Evolutionary conservation across 257 asterid genomes (phyloP), one percentile per base, ranked within the genome.

Genomic region (Striga asiatica): DNA sequence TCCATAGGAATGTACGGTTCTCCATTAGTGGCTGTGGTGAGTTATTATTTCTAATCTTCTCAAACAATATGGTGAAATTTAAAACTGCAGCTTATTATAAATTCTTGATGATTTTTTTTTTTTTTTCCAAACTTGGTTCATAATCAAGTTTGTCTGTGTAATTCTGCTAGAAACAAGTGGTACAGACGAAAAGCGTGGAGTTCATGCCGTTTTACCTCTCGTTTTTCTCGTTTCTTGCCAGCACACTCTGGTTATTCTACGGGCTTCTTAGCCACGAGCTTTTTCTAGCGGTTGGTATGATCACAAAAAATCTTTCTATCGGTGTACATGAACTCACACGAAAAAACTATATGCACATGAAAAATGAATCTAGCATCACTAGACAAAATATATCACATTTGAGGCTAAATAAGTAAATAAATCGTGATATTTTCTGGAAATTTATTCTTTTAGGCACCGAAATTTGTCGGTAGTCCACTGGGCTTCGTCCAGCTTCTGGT

Each of bases 131-230:
- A n/a, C n/a, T n/a, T 35, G 42, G 6, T 5, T 1, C n/a, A 32
- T 32, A 11, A 32, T 32, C 1, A 32, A 5, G 10, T 1, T 6
- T 5, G 38, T 5, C 38, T 5, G 6, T 6, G 10, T 5, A 5
- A 32, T 11, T 6, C 38, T 5, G 6, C 9, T 83, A 87, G 96
- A 84, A 69, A 71, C 87, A 74, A 72, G 96, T 88, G 71, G 74
- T 84, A 47, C 54, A 59, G 61, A 81, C 89, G 5, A 81, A 79
- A 74, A 88, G 95, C 57, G 96, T 84, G 67, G 88, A 88, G 43
- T 84, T 71, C 60, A 84, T 88, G 96, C 96, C 96, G 16, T 88
- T 88, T 75, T 69, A 73, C 75, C 65, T 84, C 82, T 88, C 96
- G 4, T 61, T 88, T 8, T 88, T 81, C 83, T 79, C 95, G 2